Conservation (phyloP, 805 yeast species). For the Tetrapisispora phaffii region DNA sequence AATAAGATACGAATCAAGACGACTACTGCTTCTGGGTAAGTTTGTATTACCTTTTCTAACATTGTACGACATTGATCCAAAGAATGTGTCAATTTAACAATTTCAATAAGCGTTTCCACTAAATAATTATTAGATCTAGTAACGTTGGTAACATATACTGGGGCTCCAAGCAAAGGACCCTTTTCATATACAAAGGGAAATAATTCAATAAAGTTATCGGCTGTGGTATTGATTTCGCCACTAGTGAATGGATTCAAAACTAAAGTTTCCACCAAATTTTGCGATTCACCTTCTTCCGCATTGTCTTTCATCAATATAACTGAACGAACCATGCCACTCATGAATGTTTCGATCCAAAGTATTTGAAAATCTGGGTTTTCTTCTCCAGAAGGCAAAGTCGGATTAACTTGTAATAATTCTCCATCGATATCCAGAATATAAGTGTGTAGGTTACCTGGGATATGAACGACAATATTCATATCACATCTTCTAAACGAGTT, state of each 20-base stretch:
- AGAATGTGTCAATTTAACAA: conserved; percentile 24
- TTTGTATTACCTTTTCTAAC: conserved; percentile 17
- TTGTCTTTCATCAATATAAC: conserved; percentile 33
- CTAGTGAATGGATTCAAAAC: conserved; percentile 62
- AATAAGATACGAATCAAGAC: conserved; percentile 27
- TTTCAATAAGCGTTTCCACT: conserved; percentile 25
- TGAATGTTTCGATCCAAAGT: conserved; percentile 46
- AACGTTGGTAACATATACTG: conserved; percentile 23
- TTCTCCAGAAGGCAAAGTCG: conserved; percentile 35
- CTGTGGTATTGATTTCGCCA: conserved; percentile 25
- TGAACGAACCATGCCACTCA: conserved; percentile 63
- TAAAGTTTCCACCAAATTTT: conserved; percentile 71
- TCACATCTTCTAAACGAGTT: conserved; percentile 55
- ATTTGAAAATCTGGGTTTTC: conserved; percentile 40
- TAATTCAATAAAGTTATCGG: conserved; percentile 24
- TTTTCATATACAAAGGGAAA: conserved; percentile 27
- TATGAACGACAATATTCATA: conserved; percentile 59
- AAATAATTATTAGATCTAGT: conserved; percentile 28
- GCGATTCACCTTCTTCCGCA: conserved; percentile 61
- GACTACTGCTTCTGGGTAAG: conserved; percentile 22
- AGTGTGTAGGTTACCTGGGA: conserved; percentile 65
- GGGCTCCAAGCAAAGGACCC: conserved; percentile 26
- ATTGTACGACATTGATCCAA: conserved; percentile 19
- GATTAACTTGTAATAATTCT: conserved; percentile 18
- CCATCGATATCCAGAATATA: conserved; percentile 27